A percentile compares a stretch with the other conserved stretches of the same genome.
phyloP scores from a whole-genome alignment of 2,329 filamentous ascomycete genomes.

The Chaetomium olivaceum region DNA sequence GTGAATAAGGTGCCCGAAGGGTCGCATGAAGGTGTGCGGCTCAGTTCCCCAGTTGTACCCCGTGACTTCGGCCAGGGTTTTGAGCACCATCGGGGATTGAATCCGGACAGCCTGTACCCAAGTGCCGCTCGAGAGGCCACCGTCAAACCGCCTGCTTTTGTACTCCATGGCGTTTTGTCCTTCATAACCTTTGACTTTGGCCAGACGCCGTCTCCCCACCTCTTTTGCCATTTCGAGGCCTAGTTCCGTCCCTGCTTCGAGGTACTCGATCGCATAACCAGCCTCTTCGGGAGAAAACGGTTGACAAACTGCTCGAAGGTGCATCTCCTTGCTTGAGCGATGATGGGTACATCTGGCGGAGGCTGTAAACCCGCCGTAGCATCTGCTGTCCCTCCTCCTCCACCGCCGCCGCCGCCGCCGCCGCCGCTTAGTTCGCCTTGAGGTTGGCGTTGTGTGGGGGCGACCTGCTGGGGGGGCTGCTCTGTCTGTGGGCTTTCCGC shows the following conservation, averaged over 20 bases:
- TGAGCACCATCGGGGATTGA: slow-evolving; percentile 5
- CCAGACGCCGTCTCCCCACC: slow-evolving; percentile 1
- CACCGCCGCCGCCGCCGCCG: too few species aligned
- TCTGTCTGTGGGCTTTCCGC: background rate
- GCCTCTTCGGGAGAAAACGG: slow-evolving; percentile 7
- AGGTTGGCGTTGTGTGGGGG: background rate
- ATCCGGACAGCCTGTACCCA: slow-evolving; percentile 9
- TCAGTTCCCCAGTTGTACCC: slow-evolving; percentile 9
- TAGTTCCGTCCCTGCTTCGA: slow-evolving; percentile 4
- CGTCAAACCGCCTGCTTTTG: slow-evolving; percentile 6
- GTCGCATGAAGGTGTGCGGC: slow-evolving; percentile 10
- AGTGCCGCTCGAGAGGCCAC: slow-evolving; percentile 4
- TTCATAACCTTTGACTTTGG: slow-evolving; percentile 8
- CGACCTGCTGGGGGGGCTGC: background rate
- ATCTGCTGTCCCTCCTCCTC: background rate
- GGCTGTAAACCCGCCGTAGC: background rate
- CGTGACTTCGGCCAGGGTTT: slow-evolving; percentile 7
- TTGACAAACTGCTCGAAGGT: slow-evolving; percentile 11
- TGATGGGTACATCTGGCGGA: slow-evolving; percentile 7
- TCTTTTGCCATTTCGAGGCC: slow-evolving; percentile 9
- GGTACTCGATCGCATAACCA: slow-evolving; percentile 9
- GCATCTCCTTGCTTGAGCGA: background rate
- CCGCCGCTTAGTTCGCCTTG: background rate
- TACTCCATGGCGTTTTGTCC: slow-evolving; percentile 3
- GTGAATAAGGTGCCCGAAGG: slow-evolving; percentile 8